phyloP scores from a whole-genome alignment of 2,329 filamentous ascomycete genomes.

The Colletotrichum tamarilloi region DNA sequence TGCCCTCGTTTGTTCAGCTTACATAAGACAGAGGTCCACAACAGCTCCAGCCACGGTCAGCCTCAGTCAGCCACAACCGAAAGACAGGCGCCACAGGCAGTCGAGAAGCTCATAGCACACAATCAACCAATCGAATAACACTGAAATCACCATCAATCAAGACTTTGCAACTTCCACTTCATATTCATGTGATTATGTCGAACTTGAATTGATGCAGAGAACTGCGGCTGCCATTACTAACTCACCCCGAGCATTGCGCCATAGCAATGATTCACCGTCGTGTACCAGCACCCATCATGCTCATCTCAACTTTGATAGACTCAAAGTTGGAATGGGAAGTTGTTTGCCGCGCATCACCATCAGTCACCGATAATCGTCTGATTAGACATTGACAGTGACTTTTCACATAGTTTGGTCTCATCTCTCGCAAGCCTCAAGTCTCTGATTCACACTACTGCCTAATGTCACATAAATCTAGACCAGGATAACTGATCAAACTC shows the following conservation, averaged over 20 bases:
- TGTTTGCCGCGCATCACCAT: not conserved
- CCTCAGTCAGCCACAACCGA: not conserved
- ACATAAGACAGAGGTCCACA: not conserved
- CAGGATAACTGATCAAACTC: not conserved
- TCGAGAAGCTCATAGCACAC: not conserved
- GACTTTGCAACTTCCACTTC: not conserved
- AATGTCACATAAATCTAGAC: not conserved
- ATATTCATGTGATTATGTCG: not conserved
- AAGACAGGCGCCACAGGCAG: not conserved
- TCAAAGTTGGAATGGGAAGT: not conserved
- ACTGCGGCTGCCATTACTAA: rapidly evolving
- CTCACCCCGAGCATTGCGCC: not conserved
- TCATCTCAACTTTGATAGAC: not conserved
- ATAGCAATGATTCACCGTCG: not conserved
- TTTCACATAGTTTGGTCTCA: not conserved
- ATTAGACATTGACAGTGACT: not conserved
- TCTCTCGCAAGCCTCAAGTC: not conserved
- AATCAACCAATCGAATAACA: not conserved
- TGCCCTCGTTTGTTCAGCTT: not conserved
- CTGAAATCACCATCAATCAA: not conserved
- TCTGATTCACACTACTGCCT: not conserved
- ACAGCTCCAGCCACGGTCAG: not conserved
- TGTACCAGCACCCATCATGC: rapidly evolving
- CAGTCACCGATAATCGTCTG: not conserved
- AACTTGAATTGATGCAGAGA: not conserved